phyloP scores from a whole-genome alignment of 306 rosid species.

The Sesbania bispinosa region DNA sequence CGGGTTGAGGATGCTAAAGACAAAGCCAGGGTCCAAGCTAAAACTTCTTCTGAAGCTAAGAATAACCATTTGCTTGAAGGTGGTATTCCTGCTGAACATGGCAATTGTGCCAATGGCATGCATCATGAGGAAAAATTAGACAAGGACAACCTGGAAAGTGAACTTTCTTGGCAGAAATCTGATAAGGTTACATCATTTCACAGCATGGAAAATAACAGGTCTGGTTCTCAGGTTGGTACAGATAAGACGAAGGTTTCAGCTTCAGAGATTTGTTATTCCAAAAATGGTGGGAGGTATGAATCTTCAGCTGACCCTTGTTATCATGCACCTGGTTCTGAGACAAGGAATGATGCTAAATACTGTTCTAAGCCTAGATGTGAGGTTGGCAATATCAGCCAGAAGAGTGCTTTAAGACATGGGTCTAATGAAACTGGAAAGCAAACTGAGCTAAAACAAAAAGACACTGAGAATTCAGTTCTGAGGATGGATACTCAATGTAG shows the following conservation, averaged over 20 bases:
- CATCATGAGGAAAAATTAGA: slow-evolving; percentile 30
- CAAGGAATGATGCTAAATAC: slow-evolving; percentile 28
- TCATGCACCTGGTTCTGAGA: slow-evolving; percentile 29
- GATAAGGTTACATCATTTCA: slow-evolving; percentile 32
- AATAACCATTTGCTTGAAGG: slow-evolving; percentile 30
- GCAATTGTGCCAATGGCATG: slow-evolving; percentile 26
- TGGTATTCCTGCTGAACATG: slow-evolving; percentile 27
- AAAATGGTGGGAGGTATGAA: slow-evolving; percentile 33
- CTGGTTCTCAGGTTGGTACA: slow-evolving; percentile 36
- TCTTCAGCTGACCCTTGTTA: slow-evolving; percentile 39
- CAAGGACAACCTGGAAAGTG: slow-evolving; percentile 33
- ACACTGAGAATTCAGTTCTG: slow-evolving; percentile 36
- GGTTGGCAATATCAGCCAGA: slow-evolving; percentile 25
- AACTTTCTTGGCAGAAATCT: slow-evolving; percentile 34
- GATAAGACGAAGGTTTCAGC: slow-evolving; percentile 39
- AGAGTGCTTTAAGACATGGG: slow-evolving; percentile 30
- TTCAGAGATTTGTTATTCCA: slow-evolving; percentile 42
- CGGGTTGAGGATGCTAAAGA: slow-evolving; percentile 35
- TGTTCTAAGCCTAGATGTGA: slow-evolving; percentile 32
- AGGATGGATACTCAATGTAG: slow-evolving; percentile 34
- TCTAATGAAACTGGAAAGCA: slow-evolving; percentile 41
- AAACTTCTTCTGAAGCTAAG: slow-evolving; percentile 37
- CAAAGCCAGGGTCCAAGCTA: slow-evolving; percentile 30
- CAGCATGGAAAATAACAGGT: slow-evolving; percentile 37
- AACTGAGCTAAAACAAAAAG: slow-evolving; percentile 33